Evolutionary conservation across 805 yeast genomes (phyloP).

Genomic region (Saccharomycopsis sp.): DNA sequence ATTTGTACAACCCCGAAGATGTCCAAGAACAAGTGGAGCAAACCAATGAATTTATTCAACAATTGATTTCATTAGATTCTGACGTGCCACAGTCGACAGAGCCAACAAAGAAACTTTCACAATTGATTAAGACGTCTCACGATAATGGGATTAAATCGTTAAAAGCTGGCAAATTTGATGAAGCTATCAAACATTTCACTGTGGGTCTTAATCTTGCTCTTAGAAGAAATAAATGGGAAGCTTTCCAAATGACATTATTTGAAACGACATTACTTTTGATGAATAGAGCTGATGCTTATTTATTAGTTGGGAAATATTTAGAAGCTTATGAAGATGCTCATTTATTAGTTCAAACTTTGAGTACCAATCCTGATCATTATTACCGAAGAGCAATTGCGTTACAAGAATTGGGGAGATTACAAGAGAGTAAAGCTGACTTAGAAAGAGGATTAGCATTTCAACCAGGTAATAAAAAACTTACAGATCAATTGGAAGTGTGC

Average conservation of each 20-base stretch:
- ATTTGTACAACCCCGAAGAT: constrained; percentile 13
- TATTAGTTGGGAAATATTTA: constrained; percentile 46
- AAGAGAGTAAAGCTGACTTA: constrained; percentile 55
- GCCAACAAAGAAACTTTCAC: constrained; percentile 47
- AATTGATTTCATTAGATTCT: constrained; percentile 35
- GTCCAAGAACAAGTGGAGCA: constrained; percentile 29
- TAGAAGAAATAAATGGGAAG: constrained; percentile 66
- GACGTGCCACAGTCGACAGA: constrained; percentile 50
- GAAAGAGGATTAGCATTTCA: constrained; percentile 69
- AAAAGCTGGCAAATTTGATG: constrained; percentile 46
- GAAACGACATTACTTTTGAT: constrained; percentile 60
- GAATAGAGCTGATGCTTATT: constrained; percentile 64
- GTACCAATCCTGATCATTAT: constrained; percentile 60
- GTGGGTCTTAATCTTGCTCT: constrained; percentile 62
- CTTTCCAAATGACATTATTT: constrained; percentile 64
- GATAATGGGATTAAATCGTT: constrained; percentile 56
- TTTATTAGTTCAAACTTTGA: constrained; percentile 50
- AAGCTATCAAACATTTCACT: constrained; percentile 56
- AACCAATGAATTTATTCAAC: constrained; percentile 32
- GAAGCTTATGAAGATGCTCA: constrained; percentile 68
- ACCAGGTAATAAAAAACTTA: constrained; percentile 44
- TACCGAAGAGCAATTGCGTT: constrained; percentile 63
- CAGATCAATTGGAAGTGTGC: constrained; percentile 41
- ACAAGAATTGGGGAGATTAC: constrained; percentile 53
- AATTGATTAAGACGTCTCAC: constrained; percentile 57